These are phyloP conservation scores for Chlamydomonas eustigma DNA, from an alignment of 139 green algal species.

Conservation along the genomic window DNA sequence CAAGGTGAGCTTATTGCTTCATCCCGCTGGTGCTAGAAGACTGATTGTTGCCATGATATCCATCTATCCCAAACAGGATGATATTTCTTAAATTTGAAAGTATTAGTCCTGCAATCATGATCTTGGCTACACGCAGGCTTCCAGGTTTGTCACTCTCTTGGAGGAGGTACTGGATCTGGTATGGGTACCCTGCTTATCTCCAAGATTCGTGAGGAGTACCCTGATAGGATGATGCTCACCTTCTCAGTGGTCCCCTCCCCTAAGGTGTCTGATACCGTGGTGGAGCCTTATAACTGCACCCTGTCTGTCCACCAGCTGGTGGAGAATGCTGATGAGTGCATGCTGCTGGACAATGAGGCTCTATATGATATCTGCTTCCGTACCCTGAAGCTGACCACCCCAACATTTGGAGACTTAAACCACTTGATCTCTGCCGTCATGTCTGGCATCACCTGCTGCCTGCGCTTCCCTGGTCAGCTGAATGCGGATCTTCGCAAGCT, in stretches of 20 bases:
- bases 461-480: slow-evolving; percentile 98
- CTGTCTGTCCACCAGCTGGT: slow-evolving; percentile 99
- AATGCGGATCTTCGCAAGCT: slow-evolving; percentile 99
- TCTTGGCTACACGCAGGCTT: too few species aligned
- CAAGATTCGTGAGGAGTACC: slow-evolving; percentile 98
- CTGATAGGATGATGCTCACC: slow-evolving; percentile 98
- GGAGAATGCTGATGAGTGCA: slow-evolving; percentile 96
- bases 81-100: too few species aligned
- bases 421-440: slow-evolving; percentile 99
- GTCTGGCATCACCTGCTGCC: slow-evolving; percentile 98
- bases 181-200: slow-evolving; percentile 99
- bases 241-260: slow-evolving; percentile 99
- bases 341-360: slow-evolving; percentile 85
- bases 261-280: slow-evolving; percentile 99
- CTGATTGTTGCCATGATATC: too few species aligned
- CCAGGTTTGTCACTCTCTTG: slow-evolving; percentile 94
- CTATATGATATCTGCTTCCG: slow-evolving; percentile 98
- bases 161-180: slow-evolving; percentile 93
- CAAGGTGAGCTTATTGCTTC: too few species aligned
- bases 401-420: slow-evolving; percentile 94
- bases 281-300: slow-evolving; percentile 99
- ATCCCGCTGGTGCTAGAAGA: too few species aligned
- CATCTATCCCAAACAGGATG: too few species aligned
- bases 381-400: slow-evolving; percentile 94
- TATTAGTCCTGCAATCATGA: too few species aligned